phyloP scores from a whole-genome alignment of 768 basidiomycete species.

The Sarcodon sp. region DNA sequence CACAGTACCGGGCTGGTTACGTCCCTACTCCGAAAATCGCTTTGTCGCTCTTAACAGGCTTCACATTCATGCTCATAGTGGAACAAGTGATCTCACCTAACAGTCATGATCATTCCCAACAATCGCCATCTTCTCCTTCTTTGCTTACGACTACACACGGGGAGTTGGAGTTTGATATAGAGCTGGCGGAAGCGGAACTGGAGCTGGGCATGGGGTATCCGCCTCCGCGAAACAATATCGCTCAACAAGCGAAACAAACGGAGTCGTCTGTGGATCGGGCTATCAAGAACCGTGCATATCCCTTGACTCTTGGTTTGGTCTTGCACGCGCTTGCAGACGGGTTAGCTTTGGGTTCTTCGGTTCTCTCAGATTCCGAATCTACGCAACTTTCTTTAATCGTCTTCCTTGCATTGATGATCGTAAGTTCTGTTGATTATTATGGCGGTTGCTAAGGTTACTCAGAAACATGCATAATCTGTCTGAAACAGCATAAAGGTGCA shows the following conservation, averaged over 20 bases:
- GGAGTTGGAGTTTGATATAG: conserved; percentile 46
- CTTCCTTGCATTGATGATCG: conserved; percentile 76
- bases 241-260: conserved; percentile 1
- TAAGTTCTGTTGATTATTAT: too few species aligned
- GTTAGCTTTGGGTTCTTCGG: conserved; percentile 78
- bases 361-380: conserved; percentile 24
- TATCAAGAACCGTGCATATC: conserved; percentile 33
- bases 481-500: not conserved
- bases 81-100: conserved; percentile 44
- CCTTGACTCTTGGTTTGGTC: conserved; percentile 76
- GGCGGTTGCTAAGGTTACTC: conserved; percentile 60
- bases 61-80: conserved; percentile 49
- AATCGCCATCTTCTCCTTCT: conserved; percentile 6
- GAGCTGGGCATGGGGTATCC: conserved; percentile 18
- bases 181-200: conserved; percentile 43
- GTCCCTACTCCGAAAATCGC: conserved; percentile 45
- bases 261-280: conserved; percentile 5
- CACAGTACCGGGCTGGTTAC: conserved; percentile 12
- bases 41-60: conserved; percentile 50
- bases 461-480: not conserved
- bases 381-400: conserved; percentile 61
- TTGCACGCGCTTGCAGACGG: conserved; percentile 90
- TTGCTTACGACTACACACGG: conserved; percentile 7
- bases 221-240: conserved; percentile 6
- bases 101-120: conserved; percentile 25